Base-by-base conservation (phyloP, 1,139 yeast genomes). In the Geotrichum histeridarum region DNA sequence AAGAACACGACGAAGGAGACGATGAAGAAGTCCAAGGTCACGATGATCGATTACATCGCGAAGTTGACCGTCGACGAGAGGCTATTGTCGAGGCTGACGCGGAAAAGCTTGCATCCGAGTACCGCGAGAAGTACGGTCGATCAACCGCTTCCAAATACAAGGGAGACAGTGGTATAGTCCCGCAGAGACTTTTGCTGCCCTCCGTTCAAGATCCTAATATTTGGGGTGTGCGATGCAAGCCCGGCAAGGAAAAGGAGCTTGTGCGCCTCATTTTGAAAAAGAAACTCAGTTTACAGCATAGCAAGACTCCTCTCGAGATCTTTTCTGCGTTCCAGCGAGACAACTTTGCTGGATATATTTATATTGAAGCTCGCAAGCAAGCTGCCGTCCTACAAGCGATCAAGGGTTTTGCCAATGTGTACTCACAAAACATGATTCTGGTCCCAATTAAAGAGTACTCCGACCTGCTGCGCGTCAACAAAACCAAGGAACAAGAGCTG, bases 401-500 rank as follows among this genome's bases (percentile, higher is more conserved):
- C 59, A 80, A 82, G 49, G 98, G 98, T 71, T 81, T 94, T 71
- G 93, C 94, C 45, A 91, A 90, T 69, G 83, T 93, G 39, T 86
- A 82, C 63, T 71, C 73, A 48, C 76, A 84, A 55, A 77, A 81
- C 60, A 88, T 90, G 72, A 78, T 91, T 47, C 77, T 93, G 61
- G 97, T 93, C 44, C 98, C 99, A 2, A 95, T 93, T 56, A 89
- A 89, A 67, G 99, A 93, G 71, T 87, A 91, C 69, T 96, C 97
- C 4, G 95, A 91, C 68, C 77, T 94, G 65, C 78, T 93, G 68
- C 86, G 95, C 66, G 97, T 95, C 61, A 88, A 85, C 56, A 90
- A 87, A 70, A 82, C 95, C 0, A 81, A 89, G 50, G 98, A 90
- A 65, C 86, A 89, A 35, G 93, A 89, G 64, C 75, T 93, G 39